Conservation (phyloP, 768 basidiomycete genomes). For the Auricularia sp. region DNA sequence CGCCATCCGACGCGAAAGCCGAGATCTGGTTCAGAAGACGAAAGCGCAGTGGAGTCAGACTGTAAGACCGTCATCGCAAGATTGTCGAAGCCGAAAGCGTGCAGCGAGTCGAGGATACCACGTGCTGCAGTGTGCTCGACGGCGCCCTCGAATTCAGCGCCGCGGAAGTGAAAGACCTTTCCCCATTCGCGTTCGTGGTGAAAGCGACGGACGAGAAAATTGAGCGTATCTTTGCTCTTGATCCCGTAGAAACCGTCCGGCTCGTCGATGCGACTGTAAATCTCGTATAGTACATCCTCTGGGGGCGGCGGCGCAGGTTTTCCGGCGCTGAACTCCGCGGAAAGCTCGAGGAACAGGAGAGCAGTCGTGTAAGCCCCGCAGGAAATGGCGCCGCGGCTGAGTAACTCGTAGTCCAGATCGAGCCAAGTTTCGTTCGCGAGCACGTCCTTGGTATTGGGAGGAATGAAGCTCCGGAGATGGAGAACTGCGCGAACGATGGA, state of each 20-base stretch:
- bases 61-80: slow-evolving; percentile 69
- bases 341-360: slow-evolving; percentile 80
- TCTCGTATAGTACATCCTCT: slow-evolving; percentile 76
- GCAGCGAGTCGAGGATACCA: slow-evolving; percentile 71
- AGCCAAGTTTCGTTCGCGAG: slow-evolving; percentile 76
- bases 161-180: slow-evolving; percentile 83
- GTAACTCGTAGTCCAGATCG: slow-evolving; percentile 56
- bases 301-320: slow-evolving; percentile 21
- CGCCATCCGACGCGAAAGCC: slow-evolving; percentile 85
- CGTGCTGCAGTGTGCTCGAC: slow-evolving; percentile 35
- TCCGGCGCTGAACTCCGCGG: slow-evolving; percentile 36
- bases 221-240: slow-evolving; percentile 61
- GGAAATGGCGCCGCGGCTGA: slow-evolving; percentile 61
- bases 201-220: slow-evolving; percentile 73
- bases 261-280: slow-evolving; percentile 93
- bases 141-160: slow-evolving; percentile 63
- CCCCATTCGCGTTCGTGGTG: slow-evolving; percentile 92
- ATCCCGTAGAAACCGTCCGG: slow-evolving; percentile 98
- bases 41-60: slow-evolving; percentile 17
- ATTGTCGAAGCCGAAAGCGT: slow-evolving; percentile 81
- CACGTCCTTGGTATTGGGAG: slow-evolving; percentile 27
- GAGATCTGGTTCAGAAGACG: slow-evolving; percentile 36
- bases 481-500: slow-evolving; percentile 67
- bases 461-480: slow-evolving; percentile 64
- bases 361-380: slow-evolving; percentile 87